phyloP scores from a whole-genome alignment of 257 asterid species.

The Avicennia marina region DNA sequence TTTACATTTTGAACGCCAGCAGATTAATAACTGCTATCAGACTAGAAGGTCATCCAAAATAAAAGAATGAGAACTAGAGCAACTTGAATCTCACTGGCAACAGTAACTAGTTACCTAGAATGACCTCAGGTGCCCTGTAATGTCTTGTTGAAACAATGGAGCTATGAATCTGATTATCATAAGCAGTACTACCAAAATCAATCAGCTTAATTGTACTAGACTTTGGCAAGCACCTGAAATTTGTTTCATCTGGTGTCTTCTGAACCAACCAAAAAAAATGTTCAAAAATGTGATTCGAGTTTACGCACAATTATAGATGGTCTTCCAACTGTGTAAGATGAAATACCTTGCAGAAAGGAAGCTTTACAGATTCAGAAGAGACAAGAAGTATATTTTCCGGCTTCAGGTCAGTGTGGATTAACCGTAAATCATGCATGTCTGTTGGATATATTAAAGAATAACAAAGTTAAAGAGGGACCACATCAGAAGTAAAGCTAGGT shows the following conservation, averaged over 20 bases:
- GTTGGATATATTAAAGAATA: conserved; percentile 20
- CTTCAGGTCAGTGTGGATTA: conserved; percentile 61
- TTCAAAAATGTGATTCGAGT: conserved; percentile 12
- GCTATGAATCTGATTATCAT: conserved; percentile 40
- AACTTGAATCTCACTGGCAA: conserved; percentile 21
- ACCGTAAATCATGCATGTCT: conserved; percentile 55
- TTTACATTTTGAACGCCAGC: conserved; percentile 9
- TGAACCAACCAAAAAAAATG: conserved; percentile 41
- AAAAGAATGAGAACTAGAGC: conserved; percentile 15
- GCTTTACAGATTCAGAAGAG: conserved; percentile 46
- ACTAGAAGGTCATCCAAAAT: not conserved
- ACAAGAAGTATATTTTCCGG: conserved; percentile 58
- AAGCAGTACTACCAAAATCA: conserved; percentile 57
- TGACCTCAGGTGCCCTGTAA: conserved; percentile 63
- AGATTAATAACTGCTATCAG: conserved; percentile 5
- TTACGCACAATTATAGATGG: conserved; percentile 22
- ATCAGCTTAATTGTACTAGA: conserved; percentile 64
- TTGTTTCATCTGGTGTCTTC: conserved; percentile 45
- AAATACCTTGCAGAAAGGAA: conserved; percentile 55
- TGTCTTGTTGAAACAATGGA: conserved; percentile 60
- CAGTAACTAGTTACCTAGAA: conserved; percentile 47
- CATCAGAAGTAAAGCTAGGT: conserved; percentile 22
- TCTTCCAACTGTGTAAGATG: conserved; percentile 22
- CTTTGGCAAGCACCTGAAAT: conserved; percentile 59
- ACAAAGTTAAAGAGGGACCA: conserved; percentile 12